Conservation (phyloP, 2,329 filamentous ascomycete species). For the Venturia aucupariae region DNA sequence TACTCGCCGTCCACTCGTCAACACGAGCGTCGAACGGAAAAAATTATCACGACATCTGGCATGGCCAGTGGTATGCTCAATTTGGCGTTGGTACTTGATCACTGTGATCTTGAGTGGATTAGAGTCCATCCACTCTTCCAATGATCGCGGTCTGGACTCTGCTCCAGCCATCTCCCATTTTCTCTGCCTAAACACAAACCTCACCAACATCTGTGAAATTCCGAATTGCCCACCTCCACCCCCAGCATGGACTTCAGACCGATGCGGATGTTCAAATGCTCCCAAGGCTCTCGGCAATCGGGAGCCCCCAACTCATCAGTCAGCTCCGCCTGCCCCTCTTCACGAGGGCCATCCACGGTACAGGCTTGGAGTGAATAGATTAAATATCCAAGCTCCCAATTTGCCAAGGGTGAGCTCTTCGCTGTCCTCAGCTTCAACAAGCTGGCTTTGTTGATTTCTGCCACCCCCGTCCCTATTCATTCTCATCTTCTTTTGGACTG, state of each 20-base stretch:
- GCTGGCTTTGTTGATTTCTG: no score
- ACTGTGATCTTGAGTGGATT: neutral
- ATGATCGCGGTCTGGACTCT: neutral
- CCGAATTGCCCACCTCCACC: neutral
- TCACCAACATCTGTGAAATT: no score
- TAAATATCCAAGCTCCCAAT: neutral
- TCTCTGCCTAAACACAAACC: neutral
- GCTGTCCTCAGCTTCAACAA: no score
- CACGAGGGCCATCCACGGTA: no score
- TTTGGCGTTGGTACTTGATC: no score
- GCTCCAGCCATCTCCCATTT: neutral
- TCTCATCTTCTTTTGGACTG: no score
- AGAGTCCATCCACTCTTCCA: neutral
- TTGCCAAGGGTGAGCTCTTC: neutral
- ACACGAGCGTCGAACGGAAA: conserved; percentile 4
- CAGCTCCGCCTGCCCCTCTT: neutral
- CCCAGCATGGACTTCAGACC: neutral
- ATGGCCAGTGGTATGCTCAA: neutral
- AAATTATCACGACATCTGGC: neutral
- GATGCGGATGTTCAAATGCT: neutral
- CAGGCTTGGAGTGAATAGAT: neutral
- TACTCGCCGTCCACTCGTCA: neutral
- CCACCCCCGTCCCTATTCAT: no score
- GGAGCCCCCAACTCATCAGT: neutral
- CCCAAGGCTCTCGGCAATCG: neutral